phyloP scores from a whole-genome alignment of 2,329 filamentous ascomycete species.

The Nemania sp. region DNA sequence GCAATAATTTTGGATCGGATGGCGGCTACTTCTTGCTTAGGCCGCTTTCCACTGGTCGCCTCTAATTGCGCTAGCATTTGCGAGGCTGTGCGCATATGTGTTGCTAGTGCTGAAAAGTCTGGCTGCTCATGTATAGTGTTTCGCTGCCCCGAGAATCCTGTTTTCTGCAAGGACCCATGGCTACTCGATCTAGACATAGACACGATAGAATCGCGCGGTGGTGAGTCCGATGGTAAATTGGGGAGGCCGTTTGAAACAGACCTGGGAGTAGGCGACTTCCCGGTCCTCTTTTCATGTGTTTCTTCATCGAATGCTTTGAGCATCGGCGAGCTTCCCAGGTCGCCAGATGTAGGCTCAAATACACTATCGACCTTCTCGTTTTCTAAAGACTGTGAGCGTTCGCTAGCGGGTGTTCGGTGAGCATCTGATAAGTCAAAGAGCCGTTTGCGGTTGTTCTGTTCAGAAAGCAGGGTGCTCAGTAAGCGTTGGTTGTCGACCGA shows the following conservation, averaged over 20 bases:
- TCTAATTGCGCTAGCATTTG: slow-evolving; percentile 87
- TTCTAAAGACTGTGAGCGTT: slow-evolving; percentile 48
- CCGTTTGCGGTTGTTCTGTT: slow-evolving; percentile 59
- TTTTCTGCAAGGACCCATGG: slow-evolving; percentile 61
- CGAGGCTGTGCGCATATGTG: slow-evolving; percentile 84
- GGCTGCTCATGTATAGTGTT: slow-evolving; percentile 68
- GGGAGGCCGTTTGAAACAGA: slow-evolving; percentile 33
- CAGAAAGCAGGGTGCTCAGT: slow-evolving; percentile 58
- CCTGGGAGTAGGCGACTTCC: slow-evolving; percentile 29
- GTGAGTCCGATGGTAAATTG: slow-evolving; percentile 56
- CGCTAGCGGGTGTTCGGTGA: slow-evolving; percentile 52
- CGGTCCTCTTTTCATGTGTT: slow-evolving; percentile 40
- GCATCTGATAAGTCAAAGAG: slow-evolving; percentile 73
- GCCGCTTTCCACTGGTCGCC: slow-evolving; percentile 76
- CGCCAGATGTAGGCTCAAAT: slow-evolving; percentile 79
- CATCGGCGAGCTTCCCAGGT: slow-evolving; percentile 73
- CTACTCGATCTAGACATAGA: slow-evolving; percentile 70
- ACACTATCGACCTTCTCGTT: slow-evolving; percentile 65
- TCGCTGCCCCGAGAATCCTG: slow-evolving; percentile 60
- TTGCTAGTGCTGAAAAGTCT: slow-evolving; percentile 80
- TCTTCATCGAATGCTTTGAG: slow-evolving; percentile 60
- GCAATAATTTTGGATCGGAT: slow-evolving; percentile 87
- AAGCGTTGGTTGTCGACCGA: slow-evolving; percentile 72
- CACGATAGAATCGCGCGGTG: slow-evolving; percentile 70
- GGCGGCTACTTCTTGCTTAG: slow-evolving; percentile 77